Percentiles rank a stretch among this genome's conserved stretches.
These are phyloP conservation scores for Penicillium crustosum DNA, from an alignment of 2,329 filamentous ascomycete genomes.

Conservation along the genomic window DNA sequence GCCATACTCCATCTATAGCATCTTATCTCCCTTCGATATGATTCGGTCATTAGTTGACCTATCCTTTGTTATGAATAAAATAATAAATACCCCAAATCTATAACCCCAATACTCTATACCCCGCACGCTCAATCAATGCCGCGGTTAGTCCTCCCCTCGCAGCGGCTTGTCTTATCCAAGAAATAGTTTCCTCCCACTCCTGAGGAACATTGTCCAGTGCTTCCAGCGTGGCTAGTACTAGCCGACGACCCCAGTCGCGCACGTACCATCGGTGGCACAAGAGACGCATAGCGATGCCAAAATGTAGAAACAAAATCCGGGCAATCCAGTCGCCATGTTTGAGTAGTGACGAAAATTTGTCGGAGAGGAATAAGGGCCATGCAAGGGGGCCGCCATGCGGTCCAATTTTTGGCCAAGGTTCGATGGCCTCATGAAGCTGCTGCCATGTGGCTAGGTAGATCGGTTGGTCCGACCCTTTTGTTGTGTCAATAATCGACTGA, in stretches of 20 bases:
- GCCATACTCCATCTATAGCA: background rate
- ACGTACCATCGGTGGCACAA: conserved; percentile 36
- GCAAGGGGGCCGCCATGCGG: conserved; percentile 32
- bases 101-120: background rate
- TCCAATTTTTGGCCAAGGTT: conserved; percentile 31
- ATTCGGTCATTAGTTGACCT: background rate
- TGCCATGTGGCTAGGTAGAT: conserved; percentile 29
- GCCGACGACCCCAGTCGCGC: conserved; percentile 32
- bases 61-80: background rate
- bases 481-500: conserved; percentile 17
- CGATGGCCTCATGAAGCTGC: conserved; percentile 27
- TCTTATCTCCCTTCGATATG: background rate
- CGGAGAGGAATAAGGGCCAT: conserved; percentile 33
- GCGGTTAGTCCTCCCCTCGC: conserved; percentile 16
- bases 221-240: conserved; percentile 31
- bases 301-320: conserved; percentile 33
- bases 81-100: background rate
- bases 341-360: conserved; percentile 26
- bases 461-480: conserved; percentile 13
- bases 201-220: conserved; percentile 27
- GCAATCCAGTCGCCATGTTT: conserved; percentile 34
- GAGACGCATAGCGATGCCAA: conserved; percentile 34
- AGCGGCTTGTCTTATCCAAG: conserved; percentile 29
- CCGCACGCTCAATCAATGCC: background rate
- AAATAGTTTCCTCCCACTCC: conserved; percentile 29